Percentiles rank a stretch among this genome's conserved stretches.
Conservation (phyloP, 192 early-diverging fungal genomes). For the Podila epicladia region DNA sequence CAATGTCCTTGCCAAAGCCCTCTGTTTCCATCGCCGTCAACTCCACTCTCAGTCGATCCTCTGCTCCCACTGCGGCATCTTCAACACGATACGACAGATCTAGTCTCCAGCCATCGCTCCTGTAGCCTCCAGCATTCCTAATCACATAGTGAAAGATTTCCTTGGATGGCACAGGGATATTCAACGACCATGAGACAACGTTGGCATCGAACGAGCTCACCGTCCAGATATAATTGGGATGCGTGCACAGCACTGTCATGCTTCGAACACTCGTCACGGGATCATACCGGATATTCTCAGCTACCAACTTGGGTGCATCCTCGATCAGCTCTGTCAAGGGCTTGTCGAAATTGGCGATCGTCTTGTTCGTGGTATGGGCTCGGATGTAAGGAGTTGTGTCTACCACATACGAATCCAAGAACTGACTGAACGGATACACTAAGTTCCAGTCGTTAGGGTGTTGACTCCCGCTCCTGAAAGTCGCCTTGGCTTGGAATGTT, state of each 20-base stretch:
- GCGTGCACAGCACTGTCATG: conserved; percentile 54
- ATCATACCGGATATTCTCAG: conserved; percentile 57
- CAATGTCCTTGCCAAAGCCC: conserved; percentile 49
- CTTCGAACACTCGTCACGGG: conserved; percentile 53
- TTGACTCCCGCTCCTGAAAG: conserved; percentile 18
- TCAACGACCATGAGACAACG: conserved; percentile 67
- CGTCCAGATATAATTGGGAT: conserved; percentile 67
- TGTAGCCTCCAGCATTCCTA: conserved; percentile 56
- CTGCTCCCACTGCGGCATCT: conserved; percentile 25
- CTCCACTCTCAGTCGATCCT: conserved; percentile 53
- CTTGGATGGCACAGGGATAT: conserved; percentile 44
- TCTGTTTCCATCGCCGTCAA: conserved; percentile 64
- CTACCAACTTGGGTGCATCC: conserved; percentile 45
- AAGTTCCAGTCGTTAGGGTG: conserved; percentile 65
- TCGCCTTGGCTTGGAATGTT: conserved; percentile 47
- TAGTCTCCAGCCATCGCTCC: conserved; percentile 56
- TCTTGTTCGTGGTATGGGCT: conserved; percentile 44
- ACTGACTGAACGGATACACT: conserved; percentile 72
- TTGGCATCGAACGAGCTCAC: conserved; percentile 70
- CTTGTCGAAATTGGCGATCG: conserved; percentile 8
- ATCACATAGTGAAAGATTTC: conserved; percentile 56
- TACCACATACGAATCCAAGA: conserved; percentile 63
- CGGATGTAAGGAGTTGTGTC: conserved; percentile 55
- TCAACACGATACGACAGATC: conserved; percentile 43
- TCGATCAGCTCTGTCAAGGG: conserved; percentile 32